A percentile compares a stretch with the other conserved stretches of the same genome.
Evolutionary conservation across 139 green algal genomes (phyloP).

Genomic region (Chlorella sp.): DNA sequence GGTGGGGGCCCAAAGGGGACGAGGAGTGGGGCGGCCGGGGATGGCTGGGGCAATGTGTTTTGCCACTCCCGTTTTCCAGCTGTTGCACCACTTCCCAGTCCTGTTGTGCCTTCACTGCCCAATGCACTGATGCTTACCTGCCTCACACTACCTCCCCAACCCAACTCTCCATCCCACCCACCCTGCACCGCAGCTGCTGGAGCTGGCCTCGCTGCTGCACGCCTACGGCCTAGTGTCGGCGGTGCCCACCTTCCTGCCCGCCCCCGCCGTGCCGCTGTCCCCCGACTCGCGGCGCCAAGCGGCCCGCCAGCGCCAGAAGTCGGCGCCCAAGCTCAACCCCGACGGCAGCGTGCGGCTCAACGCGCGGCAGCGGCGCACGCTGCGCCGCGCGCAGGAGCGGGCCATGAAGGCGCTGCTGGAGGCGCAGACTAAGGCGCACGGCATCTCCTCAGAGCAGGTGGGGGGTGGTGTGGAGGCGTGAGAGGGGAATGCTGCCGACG

Average conservation of each 20-base stretch:
- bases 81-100: too few species aligned
- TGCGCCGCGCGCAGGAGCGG: constrained; percentile 53
- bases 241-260: background rate
- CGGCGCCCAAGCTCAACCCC: constrained; percentile 19
- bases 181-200: constrained; percentile 16
- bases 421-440: constrained; percentile 19
- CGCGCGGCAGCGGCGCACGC: constrained; percentile 51
- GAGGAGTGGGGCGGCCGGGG: background rate
- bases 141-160: too few species aligned
- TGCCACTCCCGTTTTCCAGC: too few species aligned
- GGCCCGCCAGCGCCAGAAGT: constrained; percentile 1
- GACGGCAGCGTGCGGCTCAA: constrained; percentile 40
- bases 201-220: constrained; percentile 44
- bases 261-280: background rate
- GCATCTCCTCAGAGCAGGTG: constrained; percentile 32
- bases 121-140: too few species aligned
- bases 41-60: too few species aligned
- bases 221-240: constrained; percentile 32
- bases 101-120: too few species aligned
- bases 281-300: constrained; percentile 4
- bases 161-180: too few species aligned
- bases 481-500: too few species aligned
- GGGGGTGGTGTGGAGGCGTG: too few species aligned
- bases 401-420: constrained; percentile 49
- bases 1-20: background rate